Base-by-base conservation (phyloP, 345 rosid species). In the Hevea brasiliensis region DNA sequence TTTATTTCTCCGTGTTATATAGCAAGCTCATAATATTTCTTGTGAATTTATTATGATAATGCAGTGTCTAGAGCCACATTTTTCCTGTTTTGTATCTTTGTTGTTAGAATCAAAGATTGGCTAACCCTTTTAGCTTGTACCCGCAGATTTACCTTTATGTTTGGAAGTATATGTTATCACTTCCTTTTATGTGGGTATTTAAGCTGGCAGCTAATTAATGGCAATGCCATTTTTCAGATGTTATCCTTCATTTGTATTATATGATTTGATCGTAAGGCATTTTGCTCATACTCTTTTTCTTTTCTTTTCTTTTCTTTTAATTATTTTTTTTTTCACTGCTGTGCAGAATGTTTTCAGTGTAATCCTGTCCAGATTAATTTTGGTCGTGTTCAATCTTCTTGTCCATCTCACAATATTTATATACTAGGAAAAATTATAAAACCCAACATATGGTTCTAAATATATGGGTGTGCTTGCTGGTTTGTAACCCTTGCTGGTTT, bases 111-210 rank as follows among this genome's bases (percentile, higher is more conserved):
- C 76, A 67, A n/a, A 64, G 66, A 64, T 65, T 53, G 41, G 68
- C 50, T 55, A 67, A 62, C n/a, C 60, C 32, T 58, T 61, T 75
- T 29, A 68, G 73, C 77, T 75, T 64, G 48, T 32, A 55, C 61
- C 35, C 81, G 81, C 77, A 84, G 78, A 79, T 80, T 74, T 47
- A 42, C 61, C 51, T 72, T 35, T 69, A 35, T 27, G 60, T 76
- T 21, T 54, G 62, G 50, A 47, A 37, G 45, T 61, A 75, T 51
- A 74, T 3, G 18, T 59, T 65, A 40, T 41, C 68, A 51, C 54
- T 24, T 73, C 6, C 9, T 69, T 47, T 10, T 11, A 26, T 37
- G 9, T 11, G 37, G 64, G n/a, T 42, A 35, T 57, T 70, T 42
- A 57, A 8, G 47, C 15, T 24, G 13, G 50, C 18, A 10, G n/a